Evolutionary conservation across 306 rosid genomes (phyloP).

Genomic region (Trichosanthes cucumerina): DNA sequence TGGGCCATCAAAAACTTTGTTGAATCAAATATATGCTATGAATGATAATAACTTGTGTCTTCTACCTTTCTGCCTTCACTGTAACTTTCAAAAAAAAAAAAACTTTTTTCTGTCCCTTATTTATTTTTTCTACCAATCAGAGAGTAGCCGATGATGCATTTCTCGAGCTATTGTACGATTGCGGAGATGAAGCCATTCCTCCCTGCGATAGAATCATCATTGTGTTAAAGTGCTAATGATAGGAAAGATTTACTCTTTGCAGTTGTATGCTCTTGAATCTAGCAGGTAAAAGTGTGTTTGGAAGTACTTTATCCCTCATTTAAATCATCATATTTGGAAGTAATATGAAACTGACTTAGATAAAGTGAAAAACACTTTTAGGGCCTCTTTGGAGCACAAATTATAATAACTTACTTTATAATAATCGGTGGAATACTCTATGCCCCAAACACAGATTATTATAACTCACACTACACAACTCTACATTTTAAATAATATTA

Average conservation of each 20-base stretch:
- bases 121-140: neutral
- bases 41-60: neutral
- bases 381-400: too few relatives aligned
- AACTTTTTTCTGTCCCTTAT: neutral
- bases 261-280: too few relatives aligned
- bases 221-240: neutral
- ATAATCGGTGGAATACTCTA: too few relatives aligned
- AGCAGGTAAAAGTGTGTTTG: neutral
- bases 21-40: neutral
- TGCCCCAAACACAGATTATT: too few relatives aligned
- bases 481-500: too few relatives aligned
- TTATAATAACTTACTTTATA: too few relatives aligned
- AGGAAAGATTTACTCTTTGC: neutral
- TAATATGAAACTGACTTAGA: too few relatives aligned
- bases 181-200: neutral
- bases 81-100: neutral
- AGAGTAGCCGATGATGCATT: neutral
- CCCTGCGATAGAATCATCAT: neutral
- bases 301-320: neutral
- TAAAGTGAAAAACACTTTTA: neutral
- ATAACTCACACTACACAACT: too few relatives aligned
- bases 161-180: conserved; percentile 1
- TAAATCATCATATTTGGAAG: neutral
- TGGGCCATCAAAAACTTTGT: neutral
- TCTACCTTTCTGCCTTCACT: neutral